These are phyloP conservation scores for Umbelopsis isabellina DNA, from an alignment of 192 early-diverging fungal genomes.

Conservation along the genomic window DNA sequence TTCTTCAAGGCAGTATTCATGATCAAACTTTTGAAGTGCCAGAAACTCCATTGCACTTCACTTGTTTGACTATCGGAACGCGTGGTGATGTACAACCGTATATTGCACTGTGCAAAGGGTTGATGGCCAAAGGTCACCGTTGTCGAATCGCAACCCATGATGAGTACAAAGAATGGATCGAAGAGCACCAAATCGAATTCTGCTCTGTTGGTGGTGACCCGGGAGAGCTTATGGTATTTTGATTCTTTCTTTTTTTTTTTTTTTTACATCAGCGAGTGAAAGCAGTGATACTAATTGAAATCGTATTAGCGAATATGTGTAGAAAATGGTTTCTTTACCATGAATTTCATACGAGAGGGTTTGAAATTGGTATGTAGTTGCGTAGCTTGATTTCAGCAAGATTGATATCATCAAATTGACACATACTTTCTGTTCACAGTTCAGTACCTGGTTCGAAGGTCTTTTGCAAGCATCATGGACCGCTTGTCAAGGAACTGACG, in stretches of 20 bases:
- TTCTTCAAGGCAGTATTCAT: conserved; percentile 7
- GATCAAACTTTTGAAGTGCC: conserved; percentile 38
- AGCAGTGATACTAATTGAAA: background rate
- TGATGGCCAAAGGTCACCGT: conserved; percentile 63
- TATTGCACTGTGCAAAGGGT: conserved; percentile 69
- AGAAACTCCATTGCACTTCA: conserved; percentile 58
- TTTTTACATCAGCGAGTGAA: background rate
- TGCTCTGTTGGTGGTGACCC: conserved; percentile 65
- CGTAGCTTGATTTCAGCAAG: background rate
- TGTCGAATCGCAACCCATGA: conserved; percentile 70
- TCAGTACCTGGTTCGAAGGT: conserved; percentile 67
- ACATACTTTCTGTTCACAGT: conserved; percentile 29
- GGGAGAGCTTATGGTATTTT: conserved; percentile 57
- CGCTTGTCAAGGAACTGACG: conserved; percentile 65
- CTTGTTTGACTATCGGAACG: conserved; percentile 72
- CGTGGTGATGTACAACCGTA: conserved; percentile 79
- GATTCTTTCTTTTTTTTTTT: conserved; percentile 9
- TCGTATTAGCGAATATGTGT: conserved; percentile 57
- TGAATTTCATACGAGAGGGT: conserved; percentile 62
- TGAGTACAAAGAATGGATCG: conserved; percentile 69
- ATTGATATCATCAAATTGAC: background rate
- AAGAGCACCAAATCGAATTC: conserved; percentile 70
- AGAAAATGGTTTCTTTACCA: conserved; percentile 70
- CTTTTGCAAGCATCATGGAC: conserved; percentile 57
- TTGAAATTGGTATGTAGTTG: conserved; percentile 39